A percentile compares a stretch with the other conserved stretches of the same genome.
Evolutionary conservation across 1,284 basidiomycete genomes (phyloP).

Genomic region (Termitomyces sp.): DNA sequence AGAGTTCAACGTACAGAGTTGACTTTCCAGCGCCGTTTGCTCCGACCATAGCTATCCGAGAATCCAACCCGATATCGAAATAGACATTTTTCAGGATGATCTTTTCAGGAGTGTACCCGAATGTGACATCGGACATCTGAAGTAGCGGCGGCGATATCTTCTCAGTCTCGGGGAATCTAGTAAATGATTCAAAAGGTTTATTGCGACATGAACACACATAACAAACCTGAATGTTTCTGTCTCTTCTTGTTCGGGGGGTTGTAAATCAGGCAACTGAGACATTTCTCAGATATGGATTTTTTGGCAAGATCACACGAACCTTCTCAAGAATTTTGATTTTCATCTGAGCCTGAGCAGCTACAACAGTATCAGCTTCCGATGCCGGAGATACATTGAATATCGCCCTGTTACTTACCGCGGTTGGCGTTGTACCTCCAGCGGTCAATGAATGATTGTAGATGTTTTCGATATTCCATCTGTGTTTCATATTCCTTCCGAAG

Average conservation of each 20-base stretch:
- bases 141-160: slow-evolving; percentile 97
- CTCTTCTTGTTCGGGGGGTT: slow-evolving; percentile 88
- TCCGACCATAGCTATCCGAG: slow-evolving; percentile 88
- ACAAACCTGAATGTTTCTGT: slow-evolving; percentile 82
- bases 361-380: slow-evolving; percentile 1
- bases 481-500: slow-evolving; percentile 93
- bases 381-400: background rate
- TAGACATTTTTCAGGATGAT: slow-evolving; percentile 79
- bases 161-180: slow-evolving; percentile 85
- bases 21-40: slow-evolving; percentile 80
- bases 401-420: slow-evolving; percentile 43
- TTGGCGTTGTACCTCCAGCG: slow-evolving; percentile 95
- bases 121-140: slow-evolving; percentile 88
- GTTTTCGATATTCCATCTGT: slow-evolving; percentile 91
- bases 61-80: slow-evolving; percentile 88
- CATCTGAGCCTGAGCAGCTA: slow-evolving; percentile 89
- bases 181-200: slow-evolving; percentile 3
- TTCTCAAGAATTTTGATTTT: slow-evolving; percentile 99
- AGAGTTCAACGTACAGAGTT: slow-evolving; percentile 50
- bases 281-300: background rate
- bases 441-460: slow-evolving; percentile 97
- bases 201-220: background rate
- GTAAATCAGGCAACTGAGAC: slow-evolving; percentile 77
- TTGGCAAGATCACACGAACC: slow-evolving; percentile 28
- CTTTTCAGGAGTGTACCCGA: slow-evolving; percentile 85